phyloP scores from a whole-genome alignment of 2,329 filamentous ascomycete genomes.

The Fusarium xyrophilum region DNA sequence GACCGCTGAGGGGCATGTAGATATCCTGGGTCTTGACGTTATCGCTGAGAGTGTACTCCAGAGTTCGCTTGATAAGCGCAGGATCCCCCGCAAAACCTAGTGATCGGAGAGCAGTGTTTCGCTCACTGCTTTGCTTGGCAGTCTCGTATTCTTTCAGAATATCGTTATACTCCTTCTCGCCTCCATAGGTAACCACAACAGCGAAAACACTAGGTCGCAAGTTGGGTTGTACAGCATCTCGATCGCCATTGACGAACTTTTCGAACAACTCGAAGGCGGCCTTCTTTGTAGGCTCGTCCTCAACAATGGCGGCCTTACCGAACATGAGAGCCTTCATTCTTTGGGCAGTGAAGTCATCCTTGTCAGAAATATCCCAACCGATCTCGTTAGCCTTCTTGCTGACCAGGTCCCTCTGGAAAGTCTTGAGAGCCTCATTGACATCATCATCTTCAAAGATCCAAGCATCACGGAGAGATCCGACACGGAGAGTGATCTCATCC shows the following conservation, averaged over 20 bases:
- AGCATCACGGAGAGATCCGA: slow-evolving; percentile 79
- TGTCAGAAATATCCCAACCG: slow-evolving; percentile 86
- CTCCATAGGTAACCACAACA: slow-evolving; percentile 83
- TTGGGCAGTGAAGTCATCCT: slow-evolving; percentile 87
- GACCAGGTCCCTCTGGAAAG: slow-evolving; percentile 81
- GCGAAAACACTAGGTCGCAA: slow-evolving; percentile 86
- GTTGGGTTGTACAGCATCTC: slow-evolving; percentile 86
- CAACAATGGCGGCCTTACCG: slow-evolving; percentile 78
- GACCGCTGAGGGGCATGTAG: slow-evolving; percentile 82
- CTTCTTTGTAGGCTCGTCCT: slow-evolving; percentile 78
- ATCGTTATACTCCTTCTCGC: slow-evolving; percentile 58
- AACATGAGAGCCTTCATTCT: slow-evolving; percentile 96
- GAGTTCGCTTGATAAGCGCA: slow-evolving; percentile 80
- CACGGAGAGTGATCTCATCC: slow-evolving; percentile 85
- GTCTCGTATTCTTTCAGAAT: slow-evolving; percentile 42
- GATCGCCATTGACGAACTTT: slow-evolving; percentile 82
- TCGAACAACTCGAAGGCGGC: slow-evolving; percentile 90
- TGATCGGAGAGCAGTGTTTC: slow-evolving; percentile 85
- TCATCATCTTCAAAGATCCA: slow-evolving; percentile 81
- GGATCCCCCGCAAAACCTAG: slow-evolving; percentile 81
- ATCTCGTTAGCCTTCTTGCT: slow-evolving; percentile 82
- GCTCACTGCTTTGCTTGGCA: slow-evolving; percentile 78
- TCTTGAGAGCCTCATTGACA: slow-evolving; percentile 76
- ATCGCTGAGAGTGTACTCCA: slow-evolving; percentile 75
- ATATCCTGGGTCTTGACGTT: slow-evolving; percentile 95